These are phyloP conservation scores for Ostreobium quekettii DNA, from an alignment of 139 green algal genomes.

Conservation along the genomic window DNA sequence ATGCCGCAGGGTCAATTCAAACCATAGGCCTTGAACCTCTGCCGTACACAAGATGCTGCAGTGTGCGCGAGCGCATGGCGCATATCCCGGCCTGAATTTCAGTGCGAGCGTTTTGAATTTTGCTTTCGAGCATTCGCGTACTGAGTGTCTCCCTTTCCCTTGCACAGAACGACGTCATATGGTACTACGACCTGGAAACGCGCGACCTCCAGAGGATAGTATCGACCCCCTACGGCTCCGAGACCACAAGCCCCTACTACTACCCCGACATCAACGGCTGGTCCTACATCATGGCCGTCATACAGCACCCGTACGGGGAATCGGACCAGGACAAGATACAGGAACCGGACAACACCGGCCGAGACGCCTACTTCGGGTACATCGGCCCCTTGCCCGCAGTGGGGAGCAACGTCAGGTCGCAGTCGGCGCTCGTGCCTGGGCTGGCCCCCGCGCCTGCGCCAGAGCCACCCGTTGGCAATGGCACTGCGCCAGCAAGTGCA, in stretches of 20 bases:
- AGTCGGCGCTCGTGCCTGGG: too few species aligned
- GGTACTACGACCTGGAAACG: conserved; percentile 32
- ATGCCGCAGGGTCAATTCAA: too few species aligned
- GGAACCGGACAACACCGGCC: neutral
- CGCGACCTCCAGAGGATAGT: conserved; percentile 34
- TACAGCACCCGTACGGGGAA: conserved; percentile 54
- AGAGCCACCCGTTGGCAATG: too few species aligned
- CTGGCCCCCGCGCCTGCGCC: too few species aligned
- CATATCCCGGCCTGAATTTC: neutral
- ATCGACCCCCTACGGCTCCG: conserved; percentile 41
- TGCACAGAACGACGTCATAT: conserved; percentile 49
- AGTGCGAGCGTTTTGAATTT: neutral
- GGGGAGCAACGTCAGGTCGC: too few species aligned
- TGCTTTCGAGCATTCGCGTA: conserved; percentile 8
- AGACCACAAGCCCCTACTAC: conserved; percentile 38
- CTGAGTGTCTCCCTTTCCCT: conserved; percentile 20
- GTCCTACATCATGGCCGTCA: conserved; percentile 31
- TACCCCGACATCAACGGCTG: conserved; percentile 36
- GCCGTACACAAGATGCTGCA: too few species aligned
- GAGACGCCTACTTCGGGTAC: neutral
- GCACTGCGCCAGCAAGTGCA: too few species aligned
- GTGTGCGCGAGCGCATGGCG: neutral
- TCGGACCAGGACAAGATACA: neutral
- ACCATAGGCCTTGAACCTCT: too few species aligned
- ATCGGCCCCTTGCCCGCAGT: too few species aligned